Evolutionary conservation across 345 rosid genomes (phyloP).

Genomic region (Sisymbrium altissimum): DNA sequence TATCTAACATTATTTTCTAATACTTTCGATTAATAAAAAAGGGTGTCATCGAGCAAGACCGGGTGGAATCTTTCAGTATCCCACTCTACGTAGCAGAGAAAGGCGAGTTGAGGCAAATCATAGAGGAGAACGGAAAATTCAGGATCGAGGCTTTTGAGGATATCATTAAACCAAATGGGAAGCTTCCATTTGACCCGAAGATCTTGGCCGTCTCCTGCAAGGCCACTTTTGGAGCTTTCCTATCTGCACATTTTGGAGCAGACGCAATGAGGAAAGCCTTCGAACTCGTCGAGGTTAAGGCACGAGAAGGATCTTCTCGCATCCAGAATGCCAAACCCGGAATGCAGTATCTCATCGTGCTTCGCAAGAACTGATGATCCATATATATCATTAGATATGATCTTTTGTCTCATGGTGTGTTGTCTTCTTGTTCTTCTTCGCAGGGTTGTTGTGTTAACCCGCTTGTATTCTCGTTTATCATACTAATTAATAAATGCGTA

Average conservation of each 20-base stretch:
- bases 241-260: background rate
- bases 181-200: slow-evolving; percentile 11
- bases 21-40: background rate
- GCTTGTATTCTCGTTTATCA: too few relatives aligned
- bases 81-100: slow-evolving; percentile 13
- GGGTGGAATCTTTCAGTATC: slow-evolving; percentile 22
- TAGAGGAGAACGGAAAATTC: slow-evolving; percentile 13
- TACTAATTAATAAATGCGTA: too few relatives aligned
- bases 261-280: background rate
- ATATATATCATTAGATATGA: too few relatives aligned
- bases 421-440: too few relatives aligned
- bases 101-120: slow-evolving; percentile 4
- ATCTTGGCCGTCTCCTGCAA: background rate
- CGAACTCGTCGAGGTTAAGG: slow-evolving; percentile 11
- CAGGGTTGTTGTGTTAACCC: too few relatives aligned
- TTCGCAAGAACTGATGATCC: background rate
- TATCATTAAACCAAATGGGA: slow-evolving; percentile 1
- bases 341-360: slow-evolving; percentile 22
- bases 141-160: slow-evolving; percentile 15
- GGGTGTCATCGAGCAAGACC: slow-evolving; percentile 23
- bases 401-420: too few relatives aligned
- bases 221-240: slow-evolving; percentile 4
- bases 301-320: background rate
- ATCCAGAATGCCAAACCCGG: slow-evolving; percentile 12
- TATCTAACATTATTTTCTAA: background rate